Evolutionary conservation across 371 early-diverging fungal genomes (phyloP).

Genomic region (Parasitella parasitica): DNA sequence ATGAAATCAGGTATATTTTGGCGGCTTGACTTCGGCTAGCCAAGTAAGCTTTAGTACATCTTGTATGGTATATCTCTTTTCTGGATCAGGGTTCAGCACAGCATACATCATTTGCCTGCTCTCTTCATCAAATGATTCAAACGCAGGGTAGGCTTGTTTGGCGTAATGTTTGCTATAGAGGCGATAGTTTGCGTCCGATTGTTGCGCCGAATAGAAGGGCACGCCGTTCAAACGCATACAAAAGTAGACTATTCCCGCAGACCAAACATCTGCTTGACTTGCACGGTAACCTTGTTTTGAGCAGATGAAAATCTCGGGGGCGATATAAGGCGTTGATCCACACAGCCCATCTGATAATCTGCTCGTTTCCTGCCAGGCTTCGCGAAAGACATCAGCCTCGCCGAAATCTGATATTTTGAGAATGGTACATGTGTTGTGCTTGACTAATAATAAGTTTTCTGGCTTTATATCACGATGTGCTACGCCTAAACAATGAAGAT

Average conservation of each 20-base stretch:
- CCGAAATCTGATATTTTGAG: slow-evolving; percentile 99
- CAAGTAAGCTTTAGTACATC: slow-evolving; percentile 43
- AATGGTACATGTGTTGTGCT: slow-evolving; percentile 72
- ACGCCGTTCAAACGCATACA: slow-evolving; percentile 77
- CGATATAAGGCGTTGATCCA: slow-evolving; percentile 89
- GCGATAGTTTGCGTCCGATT: slow-evolving; percentile 64
- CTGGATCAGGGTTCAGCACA: slow-evolving; percentile 49
- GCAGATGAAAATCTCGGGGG: slow-evolving; percentile 75
- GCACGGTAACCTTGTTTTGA: slow-evolving; percentile 63
- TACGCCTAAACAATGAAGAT: slow-evolving; percentile 93
- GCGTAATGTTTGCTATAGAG: slow-evolving; percentile 48
- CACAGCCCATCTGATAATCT: slow-evolving; percentile 76
- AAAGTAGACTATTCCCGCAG: slow-evolving; percentile 81
- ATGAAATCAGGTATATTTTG: background rate
- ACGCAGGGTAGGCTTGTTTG: slow-evolving; percentile 49
- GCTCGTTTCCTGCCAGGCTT: slow-evolving; percentile 63
- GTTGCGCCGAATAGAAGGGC: slow-evolving; percentile 51
- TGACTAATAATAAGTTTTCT: slow-evolving; percentile 89
- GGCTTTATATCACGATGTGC: slow-evolving; percentile 86
- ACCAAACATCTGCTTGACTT: slow-evolving; percentile 84
- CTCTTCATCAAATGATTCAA: slow-evolving; percentile 32
- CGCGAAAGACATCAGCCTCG: slow-evolving; percentile 88
- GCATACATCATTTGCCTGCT: slow-evolving; percentile 32
- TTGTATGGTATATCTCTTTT: slow-evolving; percentile 39
- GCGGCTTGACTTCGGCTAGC: slow-evolving; percentile 25